Base-by-base conservation (phyloP, 2,329 filamentous ascomycete genomes). In the Phyllosticta capitalensis region DNA sequence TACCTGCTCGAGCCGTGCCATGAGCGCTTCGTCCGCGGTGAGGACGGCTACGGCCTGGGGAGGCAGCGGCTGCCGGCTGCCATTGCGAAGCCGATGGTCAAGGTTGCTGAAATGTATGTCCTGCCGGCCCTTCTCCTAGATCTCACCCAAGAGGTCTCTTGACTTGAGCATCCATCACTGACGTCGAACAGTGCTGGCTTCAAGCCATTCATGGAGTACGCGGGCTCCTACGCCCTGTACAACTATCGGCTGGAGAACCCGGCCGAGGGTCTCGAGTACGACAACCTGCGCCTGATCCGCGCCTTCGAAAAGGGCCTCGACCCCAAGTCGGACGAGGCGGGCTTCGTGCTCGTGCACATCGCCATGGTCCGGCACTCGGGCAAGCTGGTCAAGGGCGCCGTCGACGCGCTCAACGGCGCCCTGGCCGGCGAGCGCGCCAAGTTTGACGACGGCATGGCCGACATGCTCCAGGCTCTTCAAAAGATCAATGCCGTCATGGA, bases 261-360 rank as follows among this genome's bases (percentile, higher is more conserved):
- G n/a, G 70, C 75, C 9, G 74, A 78, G 60, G 82, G 82, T 21
- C 71, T 81, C 17, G 74, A 76, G 14, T 85, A 86, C 65, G 72
- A 77, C 48, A 85, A 85, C 76, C 79, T 96, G 22, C 87, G 90
- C 10, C 83, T 96, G 30, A 86, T 96, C 69, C 89, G 92, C 38
- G 92, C 90, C 22, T 97, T 96, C 67, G 92, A 96, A 75, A 83
- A 87, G 67, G 92, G 92, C 14, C 84, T 96, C 9, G 89, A 96
- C 71, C 89, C 89, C 0, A 81, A 81, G 30, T 95, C 90, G 2
- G 96, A 91, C 7, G 92, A 96, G 73, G 92, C 92, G 0, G 92
- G 92, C 55, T 96, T 97, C 71, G 90, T 96, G n/a, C 82, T 96
- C 12, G 92, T 94, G 4, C 92, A 96, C 72, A 86, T 97, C 56